Evolutionary conservation across 1,284 basidiomycete genomes (phyloP).

Genomic region (Microbotryomycetes sp.): DNA sequence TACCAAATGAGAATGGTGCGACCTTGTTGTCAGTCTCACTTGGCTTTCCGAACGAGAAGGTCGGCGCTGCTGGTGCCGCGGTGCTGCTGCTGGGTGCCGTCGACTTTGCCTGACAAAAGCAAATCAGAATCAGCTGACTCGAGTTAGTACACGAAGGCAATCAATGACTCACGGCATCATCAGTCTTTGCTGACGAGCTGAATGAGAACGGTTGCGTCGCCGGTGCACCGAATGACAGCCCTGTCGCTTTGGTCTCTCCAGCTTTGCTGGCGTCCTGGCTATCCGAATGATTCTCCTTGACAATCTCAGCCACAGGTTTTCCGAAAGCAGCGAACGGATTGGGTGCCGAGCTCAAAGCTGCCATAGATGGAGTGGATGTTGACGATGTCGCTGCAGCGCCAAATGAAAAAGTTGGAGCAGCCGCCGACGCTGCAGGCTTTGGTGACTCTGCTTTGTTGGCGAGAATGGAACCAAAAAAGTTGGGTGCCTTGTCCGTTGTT

Average conservation of each 20-base stretch:
- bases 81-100: too few species aligned
- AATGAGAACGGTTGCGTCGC: too few species aligned
- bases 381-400: slow-evolving; percentile 2
- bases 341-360: background rate
- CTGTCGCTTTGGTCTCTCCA: too few species aligned
- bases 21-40: background rate
- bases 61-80: too few species aligned
- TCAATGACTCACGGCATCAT: too few species aligned
- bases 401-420: slow-evolving; percentile 15
- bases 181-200: background rate
- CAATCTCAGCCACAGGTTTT: slow-evolving; percentile 23
- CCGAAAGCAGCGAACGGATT: slow-evolving; percentile 32
- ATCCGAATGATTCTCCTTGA: slow-evolving; percentile 4
- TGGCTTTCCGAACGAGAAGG: background rate
- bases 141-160: too few species aligned
- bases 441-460: slow-evolving; percentile 6
- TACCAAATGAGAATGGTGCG: background rate
- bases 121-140: too few species aligned
- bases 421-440: background rate
- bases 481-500: slow-evolving; percentile 12
- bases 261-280: background rate
- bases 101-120: too few species aligned
- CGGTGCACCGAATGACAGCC: too few species aligned
- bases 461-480: slow-evolving; percentile 25
- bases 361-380: background rate